These are phyloP conservation scores for Baffinella frigidus DNA, from an alignment of 208 protist genomes.

Conservation along the genomic window DNA sequence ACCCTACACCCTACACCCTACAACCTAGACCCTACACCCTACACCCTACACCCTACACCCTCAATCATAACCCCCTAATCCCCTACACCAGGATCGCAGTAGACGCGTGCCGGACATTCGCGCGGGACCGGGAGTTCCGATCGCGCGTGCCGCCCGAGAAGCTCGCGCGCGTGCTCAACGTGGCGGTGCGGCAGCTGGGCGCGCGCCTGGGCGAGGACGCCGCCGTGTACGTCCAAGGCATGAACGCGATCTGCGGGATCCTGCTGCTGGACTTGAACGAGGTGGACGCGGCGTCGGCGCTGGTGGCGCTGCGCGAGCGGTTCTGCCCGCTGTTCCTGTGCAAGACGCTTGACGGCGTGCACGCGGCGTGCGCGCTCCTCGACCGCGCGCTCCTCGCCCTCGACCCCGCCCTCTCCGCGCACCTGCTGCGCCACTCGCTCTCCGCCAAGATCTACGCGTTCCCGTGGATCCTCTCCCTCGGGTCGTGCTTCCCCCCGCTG, in stretches of 20 bases:
- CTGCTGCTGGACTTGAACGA: not conserved
- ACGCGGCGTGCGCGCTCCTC: not conserved
- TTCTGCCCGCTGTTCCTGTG: constrained; percentile 26
- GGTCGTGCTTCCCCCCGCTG: too few relatives aligned
- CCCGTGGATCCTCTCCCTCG: not conserved
- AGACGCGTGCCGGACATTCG: constrained; percentile 28
- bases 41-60: too few relatives aligned
- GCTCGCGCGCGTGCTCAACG: not conserved
- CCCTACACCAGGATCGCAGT: constrained; percentile 18
- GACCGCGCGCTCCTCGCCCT: not conserved
- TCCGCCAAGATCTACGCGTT: not conserved
- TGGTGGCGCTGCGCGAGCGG: not conserved
- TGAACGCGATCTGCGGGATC: constrained; percentile 32
- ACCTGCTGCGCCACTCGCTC: not conserved
- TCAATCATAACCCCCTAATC: too few relatives aligned
- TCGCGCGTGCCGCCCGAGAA: not conserved
- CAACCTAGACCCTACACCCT: too few relatives aligned
- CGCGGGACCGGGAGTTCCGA: not conserved
- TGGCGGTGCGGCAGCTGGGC: not conserved
- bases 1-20: too few relatives aligned
- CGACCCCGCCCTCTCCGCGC: not conserved
- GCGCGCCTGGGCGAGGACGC: not conserved
- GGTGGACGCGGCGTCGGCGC: not conserved
- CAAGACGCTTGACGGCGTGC: constrained; percentile 3
- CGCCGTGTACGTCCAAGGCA: constrained; percentile 41